Conservation (phyloP, 2,329 filamentous ascomycete genomes). For the Dryadomyces quercus-mongolicae region DNA sequence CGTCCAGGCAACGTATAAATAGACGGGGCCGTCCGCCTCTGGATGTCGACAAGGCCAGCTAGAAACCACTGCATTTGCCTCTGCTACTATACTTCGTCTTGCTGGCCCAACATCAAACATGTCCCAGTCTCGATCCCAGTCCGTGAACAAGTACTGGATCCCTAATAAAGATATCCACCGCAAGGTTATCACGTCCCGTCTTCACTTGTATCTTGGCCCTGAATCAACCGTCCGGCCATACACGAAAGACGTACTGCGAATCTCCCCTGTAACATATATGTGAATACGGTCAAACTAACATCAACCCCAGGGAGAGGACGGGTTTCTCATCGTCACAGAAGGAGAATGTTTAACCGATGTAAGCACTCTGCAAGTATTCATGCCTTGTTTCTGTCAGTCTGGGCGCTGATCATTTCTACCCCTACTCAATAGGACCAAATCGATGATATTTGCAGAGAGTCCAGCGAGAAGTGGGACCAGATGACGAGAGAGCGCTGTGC, state of each 20-base stretch:
- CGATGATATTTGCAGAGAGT: constrained; percentile 49
- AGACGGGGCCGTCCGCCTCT: not conserved
- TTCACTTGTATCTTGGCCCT: constrained; percentile 46
- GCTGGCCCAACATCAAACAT: constrained; percentile 6
- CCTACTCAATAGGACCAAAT: constrained; percentile 40
- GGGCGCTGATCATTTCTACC: not conserved
- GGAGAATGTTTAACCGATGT: constrained; percentile 37
- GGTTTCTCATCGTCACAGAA: constrained; percentile 35
- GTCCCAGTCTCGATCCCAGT: constrained; percentile 20
- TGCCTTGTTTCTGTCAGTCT: not conserved
- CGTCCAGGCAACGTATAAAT: not conserved
- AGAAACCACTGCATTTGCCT: not conserved
- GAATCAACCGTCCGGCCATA: constrained; percentile 45
- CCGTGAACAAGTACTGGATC: constrained; percentile 50
- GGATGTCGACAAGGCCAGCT: too few relatives aligned
- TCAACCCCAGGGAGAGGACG: constrained; percentile 43
- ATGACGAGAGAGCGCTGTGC: constrained; percentile 32
- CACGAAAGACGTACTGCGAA: constrained; percentile 39
- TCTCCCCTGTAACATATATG: not conserved
- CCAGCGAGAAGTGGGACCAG: constrained; percentile 46
- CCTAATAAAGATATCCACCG: constrained; percentile 47
- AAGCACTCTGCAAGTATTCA: constrained; percentile 17
- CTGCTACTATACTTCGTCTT: not conserved
- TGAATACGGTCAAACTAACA: not conserved
- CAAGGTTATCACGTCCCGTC: constrained; percentile 45